Base-by-base conservation (phyloP, 306 rosid genomes). In the Trifolium dubium region DNA sequence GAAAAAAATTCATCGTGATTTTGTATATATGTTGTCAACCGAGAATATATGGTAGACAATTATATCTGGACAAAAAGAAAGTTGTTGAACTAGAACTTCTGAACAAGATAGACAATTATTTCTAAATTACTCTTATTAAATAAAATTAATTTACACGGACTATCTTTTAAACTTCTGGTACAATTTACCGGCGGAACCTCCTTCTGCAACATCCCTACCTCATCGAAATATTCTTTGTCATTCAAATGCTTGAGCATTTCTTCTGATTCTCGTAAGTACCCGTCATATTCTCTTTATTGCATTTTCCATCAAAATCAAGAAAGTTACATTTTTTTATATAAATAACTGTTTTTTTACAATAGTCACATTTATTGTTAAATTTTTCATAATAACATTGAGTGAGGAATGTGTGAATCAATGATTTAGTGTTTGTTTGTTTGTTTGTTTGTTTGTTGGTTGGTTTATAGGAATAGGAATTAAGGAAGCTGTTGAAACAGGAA, bases 401-500 rank as follows among this genome's bases (percentile, higher is more conserved):
- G 50, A 35, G 61, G 54, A 47, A 15, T 39, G 61, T 47, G 19
- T 66, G 14, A 34, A 55, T 39, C 56, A 13, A 7, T 13, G 4
- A 14, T 49, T 14, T 49, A 5, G 34, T 55, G 62, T 23, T 55
- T 23, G 62, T 55, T 55, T 14, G 32, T 0, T 63, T 5, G n/a
- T n/a, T n/a, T n/a, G n/a, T n/a, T n/a, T n/a, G n/a, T n/a, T n/a
- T n/a, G n/a, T n/a, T 82, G 43, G 66, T 79, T 70, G 40, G 51
- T 69, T 74, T n/a, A 40, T 65, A 90, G 98, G 83, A 72, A 68
- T 79, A 51, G 29, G 11, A 51, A 19, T 17, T 17, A 91, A 85
- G 87, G 96, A 91, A 83, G 92, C 87, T 83, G 90, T 91, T 72
- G 79, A 88, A 34, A 86, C 96, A 5, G 94, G 91, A 64, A 89